Evolutionary conservation across 345 rosid genomes (phyloP).

Genomic region (Aquilaria sinensis): DNA sequence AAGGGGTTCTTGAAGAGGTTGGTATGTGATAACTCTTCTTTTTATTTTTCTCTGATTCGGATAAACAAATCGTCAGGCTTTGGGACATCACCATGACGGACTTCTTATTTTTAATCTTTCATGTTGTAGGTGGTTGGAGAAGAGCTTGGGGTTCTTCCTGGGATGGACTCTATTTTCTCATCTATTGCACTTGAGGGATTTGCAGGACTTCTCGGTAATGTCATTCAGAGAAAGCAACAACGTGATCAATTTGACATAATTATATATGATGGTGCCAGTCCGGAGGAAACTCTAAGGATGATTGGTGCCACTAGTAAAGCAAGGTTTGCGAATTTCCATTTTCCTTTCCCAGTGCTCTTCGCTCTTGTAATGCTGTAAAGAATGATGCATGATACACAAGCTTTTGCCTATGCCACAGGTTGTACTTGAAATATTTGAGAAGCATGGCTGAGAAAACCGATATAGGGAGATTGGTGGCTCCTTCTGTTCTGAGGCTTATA

Average conservation of each 20-base stretch:
- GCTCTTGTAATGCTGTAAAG: background rate
- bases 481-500: conserved; percentile 63
- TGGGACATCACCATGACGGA: background rate
- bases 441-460: conserved; percentile 84
- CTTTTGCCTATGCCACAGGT: conserved; percentile 25
- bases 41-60: background rate
- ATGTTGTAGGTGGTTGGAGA: conserved; percentile 80
- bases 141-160: conserved; percentile 97
- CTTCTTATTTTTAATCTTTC: conserved; percentile 6
- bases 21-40: conserved; percentile 43
- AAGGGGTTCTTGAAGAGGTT: conserved; percentile 93
- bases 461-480: conserved; percentile 78
- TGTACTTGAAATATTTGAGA: conserved; percentile 74
- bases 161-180: conserved; percentile 82
- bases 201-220: conserved; percentile 45
- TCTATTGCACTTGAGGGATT: conserved; percentile 49
- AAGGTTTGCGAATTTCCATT: conserved; percentile 36
- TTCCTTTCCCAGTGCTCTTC: background rate
- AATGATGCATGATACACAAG: conserved; percentile 8
- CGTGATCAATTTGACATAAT: conserved; percentile 47
- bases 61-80: background rate
- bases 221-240: conserved; percentile 29
- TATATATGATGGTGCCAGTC: conserved; percentile 61
- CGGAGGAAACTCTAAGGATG: conserved; percentile 73
- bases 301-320: conserved; percentile 68